Base-by-base conservation (phyloP, 2,329 filamentous ascomycete species). In the Westerdykella aurantiaca region DNA sequence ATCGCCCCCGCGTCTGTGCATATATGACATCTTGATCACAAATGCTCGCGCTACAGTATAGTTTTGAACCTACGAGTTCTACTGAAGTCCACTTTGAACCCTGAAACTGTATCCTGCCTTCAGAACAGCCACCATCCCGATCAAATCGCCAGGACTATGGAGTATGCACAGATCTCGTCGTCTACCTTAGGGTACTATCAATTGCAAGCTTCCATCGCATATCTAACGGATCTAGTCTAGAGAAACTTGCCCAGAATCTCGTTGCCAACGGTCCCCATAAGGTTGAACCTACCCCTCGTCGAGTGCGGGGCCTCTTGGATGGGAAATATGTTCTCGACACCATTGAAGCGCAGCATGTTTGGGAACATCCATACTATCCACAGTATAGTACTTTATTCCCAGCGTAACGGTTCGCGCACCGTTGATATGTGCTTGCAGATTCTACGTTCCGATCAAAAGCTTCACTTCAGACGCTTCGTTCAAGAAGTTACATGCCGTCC, bases 231-330 rank as follows among this genome's bases (percentile, higher is more conserved):
- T 13, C 9, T 29, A 72, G 68, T 50, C 63, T 72, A 17, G 53
- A 55, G 10, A 60, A 65, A 16, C 61, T 74, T 17, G 71, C 70
- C 41, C 55, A 68, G 47, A 68, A 64, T 41, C 66, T 74, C 23
- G 61, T 58, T 13, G 57, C 60, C 3, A 50, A 70, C 16, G 71
- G 71, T 0, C 70, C 71, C 1, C 48, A 58, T 41, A 63, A 53
- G 31, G 43, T 48, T 6, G 49, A 63, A 31, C 39, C 37, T 10
- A 65, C 63, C 3, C 44, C 56, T 2, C 58, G 63, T 11, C 62
- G 64, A 13, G 55, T 68, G 6, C 56, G 65, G 37, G 62, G 56
- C 6, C 47, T 64, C 1, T 56, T 67, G 23, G 57, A 61, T 14
- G 61, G 59, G 7, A 53, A 52, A 47, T 66, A 58, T 37, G 56